Base-by-base conservation (phyloP, 768 basidiomycete species). In the Suillus clintonianus region DNA sequence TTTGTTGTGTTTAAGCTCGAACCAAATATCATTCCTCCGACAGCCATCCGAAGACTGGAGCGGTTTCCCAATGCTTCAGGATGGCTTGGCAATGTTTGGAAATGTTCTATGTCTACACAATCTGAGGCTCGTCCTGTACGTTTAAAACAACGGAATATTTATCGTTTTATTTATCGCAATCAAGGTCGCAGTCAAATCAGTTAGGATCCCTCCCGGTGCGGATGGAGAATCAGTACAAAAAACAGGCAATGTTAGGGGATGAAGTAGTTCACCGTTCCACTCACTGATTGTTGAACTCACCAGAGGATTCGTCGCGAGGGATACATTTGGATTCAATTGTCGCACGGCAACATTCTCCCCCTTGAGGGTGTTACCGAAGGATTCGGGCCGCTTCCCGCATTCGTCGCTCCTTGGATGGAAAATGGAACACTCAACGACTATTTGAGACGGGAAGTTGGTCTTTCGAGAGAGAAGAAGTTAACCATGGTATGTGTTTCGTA, bases 381-480 rank as follows among this genome's bases (percentile, higher is more conserved):
- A 5, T n/a, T 60, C 7, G 61, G 51, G 39, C 61, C 7, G 67
- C 60, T 55, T 67, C 67, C 5, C 69, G 64, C 45, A 5, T 7
- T 71, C 39, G 65, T 74, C 41, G 69, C 71, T 58, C 70, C 69
- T 3, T 76, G 69, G 70, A 69, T 71, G 62, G 45, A 56, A 30
- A 76, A 71, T 2, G 75, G 75, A 10, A 69, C 78, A 54, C 60
- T 81, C 3, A 50, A 61, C 27, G 64, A 67, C 19, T 80, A 76
- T 59, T 55, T 81, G 24, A 63, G 64, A 24, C 24, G 45, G 22
- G 63, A 9, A 14, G 39, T 41, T 39, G 34, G 34, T 34, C 34
- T 34, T 34, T 8, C 34, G 8, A 34, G 34, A 34, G 34, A 34
- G 34, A 34, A 34, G 34, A 34, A 34, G 34, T 34, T 34, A 34